phyloP scores from a whole-genome alignment of 208 protist species.

The Leishmania guyanensis region DNA sequence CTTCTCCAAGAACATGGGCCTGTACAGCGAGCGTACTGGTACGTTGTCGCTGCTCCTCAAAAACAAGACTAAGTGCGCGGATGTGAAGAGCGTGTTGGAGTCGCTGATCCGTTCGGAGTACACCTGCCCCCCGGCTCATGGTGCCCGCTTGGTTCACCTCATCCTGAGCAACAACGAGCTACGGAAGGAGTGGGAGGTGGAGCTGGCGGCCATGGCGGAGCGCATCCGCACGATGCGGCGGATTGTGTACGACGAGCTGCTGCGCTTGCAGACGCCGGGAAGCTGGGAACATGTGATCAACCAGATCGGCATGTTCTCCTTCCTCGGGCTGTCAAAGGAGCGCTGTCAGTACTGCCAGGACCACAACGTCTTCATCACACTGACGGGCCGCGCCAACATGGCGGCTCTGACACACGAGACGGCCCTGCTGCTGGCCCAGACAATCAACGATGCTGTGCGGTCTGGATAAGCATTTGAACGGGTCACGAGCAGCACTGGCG shows the following conservation, averaged over 20 bases:
- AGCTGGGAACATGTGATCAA: constrained; percentile 95
- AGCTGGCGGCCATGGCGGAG: constrained; percentile 89
- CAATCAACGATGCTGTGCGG: constrained; percentile 73
- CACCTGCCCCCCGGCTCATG: constrained; percentile 96
- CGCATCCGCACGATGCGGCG: constrained; percentile 88
- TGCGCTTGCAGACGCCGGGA: constrained; percentile 70
- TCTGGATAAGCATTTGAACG: constrained; percentile 24
- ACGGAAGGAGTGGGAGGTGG: constrained; percentile 86
- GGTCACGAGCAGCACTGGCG: not conserved
- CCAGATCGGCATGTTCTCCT: constrained; percentile 99
- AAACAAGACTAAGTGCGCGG: constrained; percentile 50
- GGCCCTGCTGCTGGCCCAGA: constrained; percentile 57
- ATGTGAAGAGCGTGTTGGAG: constrained; percentile 78
- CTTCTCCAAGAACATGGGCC: constrained; percentile 98
- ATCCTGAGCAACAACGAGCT: constrained; percentile 89
- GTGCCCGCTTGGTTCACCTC: constrained; percentile 93
- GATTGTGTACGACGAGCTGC: constrained; percentile 75
- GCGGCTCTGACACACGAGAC: constrained; percentile 70
- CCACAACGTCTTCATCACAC: constrained; percentile 77
- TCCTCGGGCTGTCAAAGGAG: constrained; percentile 91
- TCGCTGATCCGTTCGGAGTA: constrained; percentile 94
- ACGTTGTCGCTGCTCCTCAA: constrained; percentile 76
- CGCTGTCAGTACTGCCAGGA: constrained; percentile 79
- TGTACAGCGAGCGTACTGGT: constrained; percentile 97
- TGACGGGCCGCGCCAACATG: constrained; percentile 82